Evolutionary conservation across 345 rosid species (phyloP), one percentile per base, ranked within the genome.

Genomic region (Eucalyptus polyanthemos): DNA sequence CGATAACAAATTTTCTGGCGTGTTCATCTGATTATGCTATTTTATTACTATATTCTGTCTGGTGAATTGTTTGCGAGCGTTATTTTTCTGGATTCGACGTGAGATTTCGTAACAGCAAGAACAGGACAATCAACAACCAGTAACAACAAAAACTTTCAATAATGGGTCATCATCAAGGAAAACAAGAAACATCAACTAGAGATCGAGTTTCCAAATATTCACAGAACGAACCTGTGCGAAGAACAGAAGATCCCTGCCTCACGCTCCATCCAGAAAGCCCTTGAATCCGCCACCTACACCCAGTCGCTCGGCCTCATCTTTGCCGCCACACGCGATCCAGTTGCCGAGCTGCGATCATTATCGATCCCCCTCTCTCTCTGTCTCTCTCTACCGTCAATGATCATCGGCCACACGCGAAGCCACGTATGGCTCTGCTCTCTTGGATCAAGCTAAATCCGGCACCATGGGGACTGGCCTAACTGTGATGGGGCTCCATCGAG

Each of bases 311-410:
- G 76, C 76, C 76, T 65, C 34, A 14, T 31, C 72, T 65, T 31
- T 3, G 37, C 37, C 3, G 9, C 37, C 5, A 0, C 37, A n/a
- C 5, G 3, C 10, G 0, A 65, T 11, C 37, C 37, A 65, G 37
- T 65, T 9, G 37, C 72, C 6, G 2, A 62, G 9, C 72, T 62
- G 16, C 5, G 16, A 62, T 3, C 19, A 13, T 60, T 25, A 60
- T 60, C 7, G 67, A 60, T 12, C n/a, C 29, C 67, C 29, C 67
- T 3, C 65, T 58, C 65, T 24, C 65, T 58, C n/a, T 5, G 31
- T 62, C 34, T 62, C 34, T 62, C 34, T 62, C 72, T 62, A 15
- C 17, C 37, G 72, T 62, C 72, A 29, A 62, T 13, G 34, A 62
- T 62, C 37, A 65, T 65, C 19, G 37, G 17, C 17, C 8, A 7